Evolutionary conservation across 2,329 filamentous ascomycete species (phyloP).

Genomic region (Tolypocladium endophyticum): DNA sequence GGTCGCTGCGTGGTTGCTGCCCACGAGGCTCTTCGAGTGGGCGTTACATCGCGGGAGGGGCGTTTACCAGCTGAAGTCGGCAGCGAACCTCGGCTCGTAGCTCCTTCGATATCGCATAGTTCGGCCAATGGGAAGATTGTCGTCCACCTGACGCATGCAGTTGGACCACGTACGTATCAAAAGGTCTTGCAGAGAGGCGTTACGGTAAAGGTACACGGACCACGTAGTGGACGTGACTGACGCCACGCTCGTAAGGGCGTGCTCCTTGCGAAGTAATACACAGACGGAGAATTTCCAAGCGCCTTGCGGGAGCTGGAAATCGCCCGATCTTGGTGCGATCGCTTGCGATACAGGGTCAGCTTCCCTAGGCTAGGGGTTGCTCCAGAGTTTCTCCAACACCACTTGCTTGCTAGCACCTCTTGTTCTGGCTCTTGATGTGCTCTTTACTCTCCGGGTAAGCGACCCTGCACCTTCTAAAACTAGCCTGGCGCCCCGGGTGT

Average conservation of each 20-base stretch:
- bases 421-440: no score
- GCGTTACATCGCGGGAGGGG: neutral
- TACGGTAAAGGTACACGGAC: no score
- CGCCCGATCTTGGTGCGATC: neutral
- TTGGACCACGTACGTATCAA: neutral
- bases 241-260: no score
- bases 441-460: no score
- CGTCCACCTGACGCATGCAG: neutral
- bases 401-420: neutral
- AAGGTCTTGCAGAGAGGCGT: no score
- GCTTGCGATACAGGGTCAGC: neutral
- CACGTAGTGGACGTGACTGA: no score
- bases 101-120: neutral
- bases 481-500: no score
- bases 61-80: neutral
- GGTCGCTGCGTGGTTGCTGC: neutral
- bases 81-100: neutral
- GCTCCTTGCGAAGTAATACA: no score
- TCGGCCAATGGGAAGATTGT: neutral
- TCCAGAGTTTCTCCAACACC: no score
- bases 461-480: neutral
- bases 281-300: no score
- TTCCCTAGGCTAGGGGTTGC: no score
- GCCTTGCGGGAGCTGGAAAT: no score
- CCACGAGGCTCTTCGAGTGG: neutral